Conservation (phyloP, 192 early-diverging fungal species). For the Phlyctochytrium bullatum region DNA sequence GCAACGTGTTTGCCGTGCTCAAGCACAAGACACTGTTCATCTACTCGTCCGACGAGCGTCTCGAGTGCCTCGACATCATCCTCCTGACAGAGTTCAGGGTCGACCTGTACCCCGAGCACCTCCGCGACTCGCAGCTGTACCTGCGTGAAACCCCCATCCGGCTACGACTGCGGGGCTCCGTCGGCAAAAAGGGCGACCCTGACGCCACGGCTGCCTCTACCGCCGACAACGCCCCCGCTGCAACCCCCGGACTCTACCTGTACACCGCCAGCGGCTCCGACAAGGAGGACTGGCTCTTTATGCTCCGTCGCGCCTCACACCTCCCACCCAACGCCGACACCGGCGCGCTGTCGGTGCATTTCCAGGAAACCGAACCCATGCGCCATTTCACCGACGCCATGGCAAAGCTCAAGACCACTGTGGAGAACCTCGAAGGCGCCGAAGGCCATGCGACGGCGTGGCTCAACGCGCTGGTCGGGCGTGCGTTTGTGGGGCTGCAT, state of each 20-base stretch:
- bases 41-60: conserved; percentile 74
- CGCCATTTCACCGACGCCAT: conserved; percentile 32
- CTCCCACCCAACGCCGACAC: conserved; percentile 35
- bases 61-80: conserved; percentile 79
- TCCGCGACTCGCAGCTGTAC: conserved; percentile 39
- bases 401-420: conserved; percentile 37
- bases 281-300: conserved; percentile 91
- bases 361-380: conserved; percentile 34
- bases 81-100: conserved; percentile 66
- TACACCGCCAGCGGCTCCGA: conserved; percentile 49
- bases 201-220: background rate
- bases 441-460: conserved; percentile 62
- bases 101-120: conserved; percentile 21
- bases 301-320: conserved; percentile 65
- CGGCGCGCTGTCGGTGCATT: conserved; percentile 29
- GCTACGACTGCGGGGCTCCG: conserved; percentile 1
- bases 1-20: conserved; percentile 63
- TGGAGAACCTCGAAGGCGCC: conserved; percentile 2
- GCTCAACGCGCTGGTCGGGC: conserved; percentile 83
- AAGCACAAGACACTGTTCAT: conserved; percentile 78
- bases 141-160: conserved; percentile 38
- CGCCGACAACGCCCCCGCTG: background rate
- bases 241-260: conserved; percentile 24
- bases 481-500: conserved; percentile 70
- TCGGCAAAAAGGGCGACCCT: background rate